Conservation (phyloP, 148 eudicot genomes). For the Fagopyrum esculentum region DNA sequence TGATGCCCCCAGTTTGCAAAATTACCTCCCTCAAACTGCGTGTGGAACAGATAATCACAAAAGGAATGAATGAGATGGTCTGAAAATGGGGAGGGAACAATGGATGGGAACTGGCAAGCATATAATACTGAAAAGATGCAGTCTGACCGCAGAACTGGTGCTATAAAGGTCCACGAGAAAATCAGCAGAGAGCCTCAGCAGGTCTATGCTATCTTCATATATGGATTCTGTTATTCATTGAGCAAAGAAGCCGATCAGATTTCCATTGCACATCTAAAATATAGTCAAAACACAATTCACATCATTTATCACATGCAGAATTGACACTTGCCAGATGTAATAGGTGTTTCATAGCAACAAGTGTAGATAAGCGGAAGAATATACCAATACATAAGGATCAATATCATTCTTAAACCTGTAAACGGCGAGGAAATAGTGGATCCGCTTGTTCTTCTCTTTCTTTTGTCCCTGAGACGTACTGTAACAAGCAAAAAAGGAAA, state of each 20-base stretch:
- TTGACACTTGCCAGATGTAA: background rate
- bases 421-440: slow-evolving; percentile 8
- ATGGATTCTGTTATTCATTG: slow-evolving; percentile 34
- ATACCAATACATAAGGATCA: background rate
- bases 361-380: background rate
- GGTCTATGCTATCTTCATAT: slow-evolving; percentile 56
- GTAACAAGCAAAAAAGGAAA: slow-evolving; percentile 18
- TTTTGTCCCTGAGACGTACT: slow-evolving; percentile 62
- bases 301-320: background rate
- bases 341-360: background rate
- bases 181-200: slow-evolving; percentile 70
- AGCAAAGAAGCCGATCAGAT: slow-evolving; percentile 5
- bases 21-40: slow-evolving; percentile 45
- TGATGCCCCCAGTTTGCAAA: slow-evolving; percentile 75
- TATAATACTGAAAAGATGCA: slow-evolving; percentile 13
- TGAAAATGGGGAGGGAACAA: background rate
- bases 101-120: slow-evolving; percentile 6
- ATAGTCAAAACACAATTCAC: background rate
- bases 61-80: background rate
- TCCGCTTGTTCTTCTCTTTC: slow-evolving; percentile 27
- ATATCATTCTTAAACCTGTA: slow-evolving; percentile 1
- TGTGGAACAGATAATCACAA: background rate
- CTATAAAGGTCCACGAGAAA: slow-evolving; percentile 89
- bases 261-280: background rate
- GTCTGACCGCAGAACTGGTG: slow-evolving; percentile 33